phyloP scores from a whole-genome alignment of 495 filamentous ascomycete species.

The Xylaria nigripes region DNA sequence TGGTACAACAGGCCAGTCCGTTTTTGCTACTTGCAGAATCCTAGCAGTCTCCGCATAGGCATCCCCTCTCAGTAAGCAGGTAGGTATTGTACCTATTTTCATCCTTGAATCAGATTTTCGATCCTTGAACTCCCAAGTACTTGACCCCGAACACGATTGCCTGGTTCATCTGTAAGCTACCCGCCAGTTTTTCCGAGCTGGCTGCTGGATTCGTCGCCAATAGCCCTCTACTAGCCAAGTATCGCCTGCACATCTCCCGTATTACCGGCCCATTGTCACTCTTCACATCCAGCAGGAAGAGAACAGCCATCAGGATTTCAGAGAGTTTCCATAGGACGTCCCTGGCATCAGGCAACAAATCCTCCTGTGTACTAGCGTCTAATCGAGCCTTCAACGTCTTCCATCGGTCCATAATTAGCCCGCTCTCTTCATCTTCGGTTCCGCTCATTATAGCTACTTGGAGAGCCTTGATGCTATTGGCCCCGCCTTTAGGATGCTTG shows the following conservation, averaged over 20 bases:
- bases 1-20: too few species aligned
- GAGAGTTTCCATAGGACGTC: slow-evolving; percentile 25
- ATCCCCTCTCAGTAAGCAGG: too few species aligned
- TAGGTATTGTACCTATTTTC: neutral
- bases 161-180: slow-evolving; percentile 8
- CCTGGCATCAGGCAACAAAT: slow-evolving; percentile 27
- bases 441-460: neutral
- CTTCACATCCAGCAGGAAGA: slow-evolving; percentile 26
- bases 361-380: slow-evolving; percentile 14
- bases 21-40: too few species aligned
- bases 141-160: slow-evolving; percentile 12
- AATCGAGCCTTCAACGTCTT: slow-evolving; percentile 14
- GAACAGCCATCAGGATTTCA: slow-evolving; percentile 28
- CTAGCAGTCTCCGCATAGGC: too few species aligned
- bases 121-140: neutral
- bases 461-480: slow-evolving; percentile 4
- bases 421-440: neutral
- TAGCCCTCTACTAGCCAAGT: slow-evolving; percentile 15
- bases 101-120: neutral
- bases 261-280: slow-evolving; percentile 18
- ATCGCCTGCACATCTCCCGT: slow-evolving; percentile 25
- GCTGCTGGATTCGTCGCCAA: neutral
- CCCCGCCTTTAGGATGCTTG: slow-evolving; percentile 7
- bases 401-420: slow-evolving; percentile 11
- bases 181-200: neutral